Conservation (phyloP, 2,329 filamentous ascomycete species). For the Xylariaceae sp. region DNA sequence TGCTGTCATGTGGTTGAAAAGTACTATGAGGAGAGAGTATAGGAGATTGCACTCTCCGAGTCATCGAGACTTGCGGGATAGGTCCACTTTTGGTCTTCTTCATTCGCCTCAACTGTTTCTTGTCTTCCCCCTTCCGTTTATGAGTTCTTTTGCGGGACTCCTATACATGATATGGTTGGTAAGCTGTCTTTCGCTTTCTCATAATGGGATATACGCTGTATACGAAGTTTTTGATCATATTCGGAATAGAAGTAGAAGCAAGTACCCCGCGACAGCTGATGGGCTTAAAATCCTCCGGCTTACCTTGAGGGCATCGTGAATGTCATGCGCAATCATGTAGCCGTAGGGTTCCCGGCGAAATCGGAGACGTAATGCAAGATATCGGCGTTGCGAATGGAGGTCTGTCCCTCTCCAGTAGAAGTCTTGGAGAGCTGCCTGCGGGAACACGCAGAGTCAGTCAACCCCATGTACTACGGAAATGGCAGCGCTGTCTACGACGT, state of each 20-base stretch:
- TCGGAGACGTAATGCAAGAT: constrained; percentile 20
- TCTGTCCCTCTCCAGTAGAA: constrained; percentile 24
- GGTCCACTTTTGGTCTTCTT: background rate
- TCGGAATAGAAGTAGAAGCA: background rate
- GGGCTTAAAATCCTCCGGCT: background rate
- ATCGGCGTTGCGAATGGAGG: constrained; percentile 21
- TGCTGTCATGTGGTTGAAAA: background rate
- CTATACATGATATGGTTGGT: constrained; percentile 1
- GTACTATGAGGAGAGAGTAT: background rate
- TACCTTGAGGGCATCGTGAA: constrained; percentile 23
- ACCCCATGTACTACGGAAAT: no score
- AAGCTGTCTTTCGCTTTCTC: background rate
- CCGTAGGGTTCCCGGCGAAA: constrained; percentile 24
- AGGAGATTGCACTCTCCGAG: background rate
- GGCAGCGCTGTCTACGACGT: no score
- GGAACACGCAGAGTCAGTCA: background rate
- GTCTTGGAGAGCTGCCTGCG: constrained; percentile 9
- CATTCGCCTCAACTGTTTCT: background rate
- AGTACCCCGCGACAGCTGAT: background rate
- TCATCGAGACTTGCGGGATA: background rate
- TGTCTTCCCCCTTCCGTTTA: background rate
- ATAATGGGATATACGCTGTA: background rate
- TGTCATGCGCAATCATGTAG: constrained; percentile 23
- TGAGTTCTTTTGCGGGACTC: constrained; percentile 10
- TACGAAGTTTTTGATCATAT: background rate